phyloP scores from a whole-genome alignment of 331 rosid genomes.

The Acacia pycnantha region DNA sequence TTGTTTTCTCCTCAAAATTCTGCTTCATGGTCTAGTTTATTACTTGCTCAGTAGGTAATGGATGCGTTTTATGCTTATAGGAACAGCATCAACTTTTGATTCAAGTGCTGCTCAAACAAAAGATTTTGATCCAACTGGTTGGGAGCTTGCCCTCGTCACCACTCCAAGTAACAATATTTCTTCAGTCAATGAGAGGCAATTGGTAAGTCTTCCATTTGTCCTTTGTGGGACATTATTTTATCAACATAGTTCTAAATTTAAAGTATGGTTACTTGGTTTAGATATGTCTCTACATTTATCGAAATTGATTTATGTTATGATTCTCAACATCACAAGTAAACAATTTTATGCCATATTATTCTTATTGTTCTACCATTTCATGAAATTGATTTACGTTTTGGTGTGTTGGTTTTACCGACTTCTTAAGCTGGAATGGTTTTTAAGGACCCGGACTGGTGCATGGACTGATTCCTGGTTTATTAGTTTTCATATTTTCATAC shows the following conservation, averaged over 20 bases:
- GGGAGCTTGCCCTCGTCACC: constrained; percentile 96
- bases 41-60: constrained; percentile 1
- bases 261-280: neutral
- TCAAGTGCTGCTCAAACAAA: constrained; percentile 42
- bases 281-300: too few relatives aligned
- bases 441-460: neutral
- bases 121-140: constrained; percentile 90
- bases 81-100: constrained; percentile 57
- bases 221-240: neutral
- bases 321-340: neutral
- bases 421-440: too few relatives aligned
- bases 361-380: neutral
- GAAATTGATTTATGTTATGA: too few relatives aligned
- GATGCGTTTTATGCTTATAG: constrained; percentile 15
- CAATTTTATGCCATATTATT: neutral
- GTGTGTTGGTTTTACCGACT: too few relatives aligned
- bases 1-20: constrained; percentile 27
- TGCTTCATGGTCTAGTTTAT: neutral
- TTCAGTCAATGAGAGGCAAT: constrained; percentile 78
- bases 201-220: constrained; percentile 57
- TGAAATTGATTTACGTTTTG: too few relatives aligned
- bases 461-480: neutral
- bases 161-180: constrained; percentile 90
- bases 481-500: neutral
- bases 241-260: neutral